A percentile compares a stretch with the other conserved stretches of the same genome.
Evolutionary conservation across 352 stramenopile genomes (phyloP).

Genomic region (Phytophthora lateralis): DNA sequence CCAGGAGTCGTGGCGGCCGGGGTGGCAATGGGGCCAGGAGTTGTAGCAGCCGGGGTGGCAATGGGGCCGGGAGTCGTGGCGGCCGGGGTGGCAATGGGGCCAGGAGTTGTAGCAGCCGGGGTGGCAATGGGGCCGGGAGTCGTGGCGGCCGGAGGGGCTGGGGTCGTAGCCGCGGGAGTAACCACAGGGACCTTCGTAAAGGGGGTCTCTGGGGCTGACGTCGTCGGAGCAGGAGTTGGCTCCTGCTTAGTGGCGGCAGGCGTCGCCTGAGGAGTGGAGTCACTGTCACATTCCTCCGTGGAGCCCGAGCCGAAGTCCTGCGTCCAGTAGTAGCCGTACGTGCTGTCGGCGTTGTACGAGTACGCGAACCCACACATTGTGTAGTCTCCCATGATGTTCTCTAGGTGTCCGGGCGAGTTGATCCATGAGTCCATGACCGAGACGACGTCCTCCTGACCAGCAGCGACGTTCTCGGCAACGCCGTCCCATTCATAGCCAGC

Average conservation of each 20-base stretch:
- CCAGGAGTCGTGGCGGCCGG: slow-evolving; percentile 7
- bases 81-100: neutral
- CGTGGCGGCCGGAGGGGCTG: slow-evolving; percentile 4
- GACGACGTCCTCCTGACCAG: slow-evolving; percentile 33
- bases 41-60: slow-evolving; percentile 10
- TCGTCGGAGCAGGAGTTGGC: slow-evolving; percentile 12
- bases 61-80: too few species aligned
- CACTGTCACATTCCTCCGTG: slow-evolving; percentile 26
- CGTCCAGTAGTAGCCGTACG: slow-evolving; percentile 54
- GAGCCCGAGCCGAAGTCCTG: slow-evolving; percentile 46
- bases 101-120: slow-evolving; percentile 5
- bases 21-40: neutral
- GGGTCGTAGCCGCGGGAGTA: slow-evolving; percentile 11
- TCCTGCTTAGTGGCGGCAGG: neutral
- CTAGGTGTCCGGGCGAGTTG: neutral
- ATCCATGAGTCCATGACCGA: slow-evolving; percentile 52
- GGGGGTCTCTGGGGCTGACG: slow-evolving; percentile 7
- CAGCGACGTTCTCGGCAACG: slow-evolving; percentile 49
- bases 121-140: slow-evolving; percentile 2
- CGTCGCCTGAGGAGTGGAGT: slow-evolving; percentile 1
- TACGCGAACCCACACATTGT: neutral
- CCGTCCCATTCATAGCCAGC: slow-evolving; percentile 41
- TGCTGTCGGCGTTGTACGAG: slow-evolving; percentile 6
- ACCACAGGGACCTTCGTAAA: slow-evolving; percentile 18
- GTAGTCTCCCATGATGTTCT: neutral